These are phyloP conservation scores for Tolypocladium sp. DNA, from an alignment of 2,329 filamentous ascomycete genomes.

Conservation along the genomic window DNA sequence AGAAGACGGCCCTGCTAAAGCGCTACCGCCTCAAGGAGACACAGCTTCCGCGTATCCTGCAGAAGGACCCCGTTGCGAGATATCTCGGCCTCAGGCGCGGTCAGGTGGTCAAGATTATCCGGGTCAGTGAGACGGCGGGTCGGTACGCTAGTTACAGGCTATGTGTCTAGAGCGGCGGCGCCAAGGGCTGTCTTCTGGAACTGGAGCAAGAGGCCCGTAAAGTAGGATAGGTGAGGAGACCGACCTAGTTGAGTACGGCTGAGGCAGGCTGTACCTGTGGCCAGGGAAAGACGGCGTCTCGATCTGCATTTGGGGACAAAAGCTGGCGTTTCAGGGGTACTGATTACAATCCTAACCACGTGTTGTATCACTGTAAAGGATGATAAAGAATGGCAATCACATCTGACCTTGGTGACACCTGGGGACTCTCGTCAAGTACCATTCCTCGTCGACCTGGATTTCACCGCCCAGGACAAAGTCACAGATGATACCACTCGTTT, in stretches of 20 bases:
- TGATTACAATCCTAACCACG: not conserved
- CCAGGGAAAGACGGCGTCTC: not conserved
- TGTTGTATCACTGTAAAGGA: not conserved
- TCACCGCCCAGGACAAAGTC: not conserved
- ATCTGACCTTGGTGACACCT: not conserved
- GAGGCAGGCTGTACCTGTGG: not conserved
- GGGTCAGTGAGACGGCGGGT: conserved; percentile 89
- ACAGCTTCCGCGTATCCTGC: conserved; percentile 85
- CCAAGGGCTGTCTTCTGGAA: not conserved
- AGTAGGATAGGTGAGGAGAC: not conserved
- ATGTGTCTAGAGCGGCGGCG: conserved; percentile 36
- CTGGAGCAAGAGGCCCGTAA: not conserved
- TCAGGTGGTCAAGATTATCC: conserved; percentile 97
- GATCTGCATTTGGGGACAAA: conserved; percentile 2
- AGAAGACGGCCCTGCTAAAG: conserved; percentile 78
- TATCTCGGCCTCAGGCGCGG: conserved; percentile 86
- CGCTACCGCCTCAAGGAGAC: conserved; percentile 96
- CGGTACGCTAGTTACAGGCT: conserved; percentile 90
- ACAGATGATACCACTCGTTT: not conserved
- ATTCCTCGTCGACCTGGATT: not conserved
- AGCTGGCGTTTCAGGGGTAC: conserved; percentile 6
- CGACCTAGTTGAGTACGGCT: not conserved
- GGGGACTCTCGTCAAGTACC: not conserved
- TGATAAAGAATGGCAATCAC: not conserved
- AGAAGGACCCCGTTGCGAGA: conserved; percentile 83